Base-by-base conservation (phyloP, 208 protist genomes). In the Acanthamoeba culbertsoni region DNA sequence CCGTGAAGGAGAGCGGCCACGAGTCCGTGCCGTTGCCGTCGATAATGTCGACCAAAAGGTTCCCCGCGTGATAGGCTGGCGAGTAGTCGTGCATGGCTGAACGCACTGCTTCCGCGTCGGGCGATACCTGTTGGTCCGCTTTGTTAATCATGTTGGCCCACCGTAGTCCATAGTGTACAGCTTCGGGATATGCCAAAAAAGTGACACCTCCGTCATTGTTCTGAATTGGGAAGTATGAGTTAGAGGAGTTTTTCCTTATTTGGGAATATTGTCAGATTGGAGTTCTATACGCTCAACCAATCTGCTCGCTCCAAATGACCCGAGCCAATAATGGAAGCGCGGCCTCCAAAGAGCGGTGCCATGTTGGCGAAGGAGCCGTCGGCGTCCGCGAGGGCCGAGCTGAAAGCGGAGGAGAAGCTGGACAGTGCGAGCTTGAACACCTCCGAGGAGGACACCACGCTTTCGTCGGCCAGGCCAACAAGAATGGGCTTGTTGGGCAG, bases 101-200 rank as follows among this genome's bases (percentile, higher is more conserved):
- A 8, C n/a, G 42, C 31, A 88, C 79, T 6, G 79, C 7, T 10
- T 88, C 40, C 3, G 40, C 10, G 23, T 14, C 35, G 14, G 79
- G 79, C 45, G 10, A 6, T 5, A 62, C 79, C 14, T 4, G 2
- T 2, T 62, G 7, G n/a, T 46, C 79, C 10, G 79, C 79, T n/a
- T n/a, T 1, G 79, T 88, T 88, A 46, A 88, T 88, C 79, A 88
- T 88, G 35, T 48, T 48, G 5, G 68, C 68, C 68, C 10, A 48
- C 37, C 18, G 35, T 4, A 77, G 35, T 4, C 68, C 37, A 8
- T 1, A 31, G 7, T 7, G 16, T 10, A 26, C 16, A 28, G 68
- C 68, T 3, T 42, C 37, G 12, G 68, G 1, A 20, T 51, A 31
- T 5, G 20, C 6, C 1, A 77, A 1, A 40, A 51, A 77, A 12